These are phyloP conservation scores for Pythium insidiosum DNA, from an alignment of 352 stramenopile genomes.

Conservation along the genomic window DNA sequence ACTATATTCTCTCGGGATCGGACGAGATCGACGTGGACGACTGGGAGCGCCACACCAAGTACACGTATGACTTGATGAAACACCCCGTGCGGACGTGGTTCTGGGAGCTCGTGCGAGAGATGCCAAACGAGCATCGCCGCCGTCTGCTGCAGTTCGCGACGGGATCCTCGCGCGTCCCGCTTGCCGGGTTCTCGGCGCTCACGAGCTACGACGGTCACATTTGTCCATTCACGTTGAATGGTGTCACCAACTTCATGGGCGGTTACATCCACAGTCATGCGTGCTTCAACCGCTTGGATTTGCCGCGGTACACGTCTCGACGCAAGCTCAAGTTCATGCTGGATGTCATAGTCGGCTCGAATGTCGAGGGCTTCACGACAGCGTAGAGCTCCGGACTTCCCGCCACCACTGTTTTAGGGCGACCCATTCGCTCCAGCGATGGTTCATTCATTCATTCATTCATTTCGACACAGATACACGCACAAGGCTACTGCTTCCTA, in stretches of 20 bases:
- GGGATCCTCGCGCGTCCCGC: constrained; percentile 23
- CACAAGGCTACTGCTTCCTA: too few relatives aligned
- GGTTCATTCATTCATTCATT: too few relatives aligned
- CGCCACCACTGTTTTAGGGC: too few relatives aligned
- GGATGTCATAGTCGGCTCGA: too few relatives aligned
- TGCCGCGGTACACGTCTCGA: constrained; percentile 95
- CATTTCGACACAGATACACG: too few relatives aligned
- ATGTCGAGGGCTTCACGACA: too few relatives aligned
- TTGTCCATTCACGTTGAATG: constrained; percentile 21
- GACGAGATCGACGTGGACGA: constrained; percentile 88
- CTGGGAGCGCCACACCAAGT: constrained; percentile 85
- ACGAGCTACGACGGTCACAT: constrained; percentile 21
- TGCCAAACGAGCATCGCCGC: constrained; percentile 13
- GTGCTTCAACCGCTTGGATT: constrained; percentile 88
- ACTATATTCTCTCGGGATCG: constrained; percentile 86
- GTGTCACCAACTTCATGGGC: background rate
- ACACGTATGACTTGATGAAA: constrained; percentile 22
- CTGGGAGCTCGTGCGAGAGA: constrained; percentile 51
- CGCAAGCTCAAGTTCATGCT: too few relatives aligned
- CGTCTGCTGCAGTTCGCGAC: constrained; percentile 35
- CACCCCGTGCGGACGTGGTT: constrained; percentile 15
- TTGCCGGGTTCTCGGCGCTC: constrained; percentile 18
- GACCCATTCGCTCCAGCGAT: too few relatives aligned
- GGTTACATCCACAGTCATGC: constrained; percentile 53
- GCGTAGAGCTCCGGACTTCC: too few relatives aligned